Evolutionary conservation across 805 yeast genomes (phyloP).

Genomic region (Starmerella gropengiesseri): DNA sequence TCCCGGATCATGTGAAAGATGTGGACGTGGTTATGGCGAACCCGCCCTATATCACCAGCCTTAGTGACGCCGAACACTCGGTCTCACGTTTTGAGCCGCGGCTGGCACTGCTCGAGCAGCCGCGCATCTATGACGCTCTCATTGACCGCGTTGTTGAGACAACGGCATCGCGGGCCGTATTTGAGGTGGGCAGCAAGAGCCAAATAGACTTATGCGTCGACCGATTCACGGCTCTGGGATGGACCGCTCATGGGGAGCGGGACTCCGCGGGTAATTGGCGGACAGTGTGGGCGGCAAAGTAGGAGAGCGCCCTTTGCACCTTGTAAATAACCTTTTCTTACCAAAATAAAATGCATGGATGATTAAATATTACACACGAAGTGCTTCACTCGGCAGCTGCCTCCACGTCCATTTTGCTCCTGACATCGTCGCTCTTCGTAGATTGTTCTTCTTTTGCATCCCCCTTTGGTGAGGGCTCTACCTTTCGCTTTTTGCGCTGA

Average conservation of each 20-base stretch:
- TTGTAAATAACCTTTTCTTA: too few species aligned
- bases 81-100: conserved; percentile 67
- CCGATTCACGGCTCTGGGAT: conserved; percentile 27
- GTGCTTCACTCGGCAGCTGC: too few species aligned
- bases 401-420: neutral
- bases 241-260: conserved; percentile 32
- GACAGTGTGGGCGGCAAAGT: conserved; percentile 22
- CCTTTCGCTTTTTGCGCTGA: conserved; percentile 15
- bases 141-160: conserved; percentile 35
- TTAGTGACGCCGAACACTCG: conserved; percentile 43
- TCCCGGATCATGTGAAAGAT: conserved; percentile 1
- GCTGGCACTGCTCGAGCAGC: conserved; percentile 67
- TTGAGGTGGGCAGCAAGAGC: conserved; percentile 57
- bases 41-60: conserved; percentile 73
- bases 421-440: neutral
- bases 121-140: conserved; percentile 57
- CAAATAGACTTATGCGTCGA: conserved; percentile 43
- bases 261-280: conserved; percentile 23
- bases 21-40: conserved; percentile 60
- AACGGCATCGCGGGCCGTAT: conserved; percentile 48
- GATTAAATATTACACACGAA: too few species aligned
- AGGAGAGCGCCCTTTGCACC: neutral
- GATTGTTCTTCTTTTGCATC: neutral
- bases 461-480: neutral
- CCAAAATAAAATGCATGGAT: too few species aligned